phyloP scores from a whole-genome alignment of 345 rosid species.

The Erucastrum elatum region DNA sequence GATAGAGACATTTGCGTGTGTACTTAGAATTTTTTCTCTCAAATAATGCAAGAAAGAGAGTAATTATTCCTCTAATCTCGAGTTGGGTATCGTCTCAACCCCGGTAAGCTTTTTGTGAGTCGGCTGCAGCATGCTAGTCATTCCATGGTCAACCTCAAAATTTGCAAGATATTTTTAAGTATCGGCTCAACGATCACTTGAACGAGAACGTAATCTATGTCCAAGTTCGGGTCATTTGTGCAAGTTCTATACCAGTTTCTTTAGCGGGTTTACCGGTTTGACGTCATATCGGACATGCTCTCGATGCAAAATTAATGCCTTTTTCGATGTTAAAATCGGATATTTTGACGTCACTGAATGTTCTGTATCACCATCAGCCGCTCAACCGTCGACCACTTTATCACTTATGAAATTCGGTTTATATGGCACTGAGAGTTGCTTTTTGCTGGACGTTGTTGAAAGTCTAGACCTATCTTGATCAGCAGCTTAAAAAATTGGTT shows the following conservation, averaged over 20 bases:
- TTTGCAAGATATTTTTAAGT: not conserved
- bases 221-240: not conserved
- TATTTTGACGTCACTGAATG: not conserved
- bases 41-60: not conserved
- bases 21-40: not conserved
- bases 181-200: not conserved
- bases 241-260: not conserved
- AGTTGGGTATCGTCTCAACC: not conserved
- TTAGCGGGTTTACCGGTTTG: not conserved
- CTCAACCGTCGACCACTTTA: not conserved
- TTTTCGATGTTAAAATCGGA: not conserved
- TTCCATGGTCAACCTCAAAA: not conserved
- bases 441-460: not conserved
- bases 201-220: not conserved
- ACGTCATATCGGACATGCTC: not conserved
- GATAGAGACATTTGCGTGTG: conserved; percentile 9
- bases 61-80: not conserved
- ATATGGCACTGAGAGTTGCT: not conserved
- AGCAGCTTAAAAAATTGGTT: not conserved
- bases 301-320: not conserved
- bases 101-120: not conserved
- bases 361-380: not conserved
- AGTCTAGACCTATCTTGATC: not conserved
- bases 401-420: not conserved
- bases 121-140: not conserved